Conservation (phyloP, 495 filamentous ascomycete species). For the Baudoinia panamericana region DNA sequence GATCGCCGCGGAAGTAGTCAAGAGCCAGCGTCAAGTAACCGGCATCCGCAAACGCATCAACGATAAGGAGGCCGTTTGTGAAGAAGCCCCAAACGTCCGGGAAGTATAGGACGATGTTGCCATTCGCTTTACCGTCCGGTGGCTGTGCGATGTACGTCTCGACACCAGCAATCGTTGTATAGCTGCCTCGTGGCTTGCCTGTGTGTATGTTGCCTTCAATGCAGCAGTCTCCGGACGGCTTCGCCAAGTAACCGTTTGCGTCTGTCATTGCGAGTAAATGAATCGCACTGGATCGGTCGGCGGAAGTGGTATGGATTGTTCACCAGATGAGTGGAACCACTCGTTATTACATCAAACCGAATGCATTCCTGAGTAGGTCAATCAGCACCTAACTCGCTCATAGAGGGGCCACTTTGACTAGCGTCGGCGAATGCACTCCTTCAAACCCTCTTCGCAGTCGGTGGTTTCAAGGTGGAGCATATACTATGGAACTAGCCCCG, state of each 20-base stretch:
- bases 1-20: conserved; percentile 35
- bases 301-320: no score
- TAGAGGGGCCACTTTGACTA: no score
- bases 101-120: conserved; percentile 32
- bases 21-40: conserved; percentile 31
- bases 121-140: conserved; percentile 24
- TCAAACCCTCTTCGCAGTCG: no score
- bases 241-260: conserved; percentile 17
- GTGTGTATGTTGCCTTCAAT: conserved; percentile 27
- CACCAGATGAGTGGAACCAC: no score
- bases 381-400: no score
- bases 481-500: no score
- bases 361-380: no score
- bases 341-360: no score
- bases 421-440: no score
- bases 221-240: conserved; percentile 28
- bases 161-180: conserved; percentile 22
- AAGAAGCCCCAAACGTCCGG: conserved; percentile 34
- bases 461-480: no score
- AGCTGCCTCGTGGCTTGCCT: conserved; percentile 27
- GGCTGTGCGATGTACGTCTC: conserved; percentile 31
- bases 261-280: not conserved
- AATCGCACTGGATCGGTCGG: no score
- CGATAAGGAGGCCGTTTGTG: conserved; percentile 29
- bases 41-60: conserved; percentile 34